phyloP scores from a whole-genome alignment of 345 rosid species.

The Punica granatum region DNA sequence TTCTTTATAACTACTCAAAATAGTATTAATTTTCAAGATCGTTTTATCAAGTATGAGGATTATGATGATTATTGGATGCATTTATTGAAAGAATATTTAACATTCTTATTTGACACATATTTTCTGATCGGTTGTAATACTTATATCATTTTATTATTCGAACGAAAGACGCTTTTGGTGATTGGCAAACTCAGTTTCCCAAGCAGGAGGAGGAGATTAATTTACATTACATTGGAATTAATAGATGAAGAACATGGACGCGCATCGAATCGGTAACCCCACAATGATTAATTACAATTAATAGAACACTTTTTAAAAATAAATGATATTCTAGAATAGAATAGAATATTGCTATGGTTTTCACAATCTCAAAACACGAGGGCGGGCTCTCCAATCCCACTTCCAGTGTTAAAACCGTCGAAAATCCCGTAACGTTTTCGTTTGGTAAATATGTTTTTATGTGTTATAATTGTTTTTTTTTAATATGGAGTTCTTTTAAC shows the following conservation, averaged over 20 bases:
- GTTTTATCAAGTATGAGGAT: too few relatives aligned
- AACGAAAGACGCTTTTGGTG: not conserved
- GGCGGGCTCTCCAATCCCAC: slow-evolving; percentile 12
- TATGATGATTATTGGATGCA: too few relatives aligned
- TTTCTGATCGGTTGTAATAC: too few relatives aligned
- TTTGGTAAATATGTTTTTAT: too few relatives aligned
- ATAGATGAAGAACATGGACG: slow-evolving; percentile 13
- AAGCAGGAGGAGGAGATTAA: not conserved
- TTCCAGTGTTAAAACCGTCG: slow-evolving; percentile 2
- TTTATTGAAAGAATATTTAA: too few relatives aligned
- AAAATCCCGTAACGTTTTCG: too few relatives aligned
- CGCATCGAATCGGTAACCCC: slow-evolving; percentile 15
- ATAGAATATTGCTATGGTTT: slow-evolving; percentile 10
- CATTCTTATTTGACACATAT: too few relatives aligned
- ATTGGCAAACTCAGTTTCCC: not conserved
- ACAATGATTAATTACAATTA: slow-evolving; percentile 7
- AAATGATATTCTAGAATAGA: slow-evolving; percentile 1
- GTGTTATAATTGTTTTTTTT: too few relatives aligned
- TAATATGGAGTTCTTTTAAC: too few relatives aligned
- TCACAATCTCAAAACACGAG: slow-evolving; percentile 16
- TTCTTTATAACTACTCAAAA: too few relatives aligned
- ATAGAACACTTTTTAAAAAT: not conserved
- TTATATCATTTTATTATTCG: too few relatives aligned
- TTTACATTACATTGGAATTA: not conserved
- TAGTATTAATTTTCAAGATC: too few relatives aligned